phyloP scores from a whole-genome alignment of 495 filamentous ascomycete genomes.

The Hypoxylon lienhwacheense region DNA sequence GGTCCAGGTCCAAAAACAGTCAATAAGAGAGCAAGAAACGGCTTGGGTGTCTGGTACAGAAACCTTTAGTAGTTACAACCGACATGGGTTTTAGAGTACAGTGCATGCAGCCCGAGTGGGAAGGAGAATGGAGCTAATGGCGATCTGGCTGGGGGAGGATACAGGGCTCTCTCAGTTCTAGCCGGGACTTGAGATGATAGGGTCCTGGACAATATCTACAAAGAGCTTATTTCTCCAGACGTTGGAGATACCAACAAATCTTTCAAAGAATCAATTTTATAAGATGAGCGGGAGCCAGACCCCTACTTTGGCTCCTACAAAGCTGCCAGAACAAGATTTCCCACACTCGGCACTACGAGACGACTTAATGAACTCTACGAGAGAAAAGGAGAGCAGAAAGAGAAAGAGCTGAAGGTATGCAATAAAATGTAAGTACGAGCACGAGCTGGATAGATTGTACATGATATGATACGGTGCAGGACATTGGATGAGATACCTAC shows the following conservation, averaged over 20 bases:
- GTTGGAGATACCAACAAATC: slow-evolving; percentile 14
- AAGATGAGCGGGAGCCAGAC: slow-evolving; percentile 6
- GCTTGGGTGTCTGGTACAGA: slow-evolving; percentile 47
- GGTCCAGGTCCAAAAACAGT: slow-evolving; percentile 41
- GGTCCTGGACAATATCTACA: slow-evolving; percentile 33
- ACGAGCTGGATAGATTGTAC: slow-evolving; percentile 24
- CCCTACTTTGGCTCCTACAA: slow-evolving; percentile 3
- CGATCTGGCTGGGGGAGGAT: slow-evolving; percentile 49
- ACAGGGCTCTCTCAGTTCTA: slow-evolving; percentile 38
- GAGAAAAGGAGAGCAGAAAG: slow-evolving; percentile 1
- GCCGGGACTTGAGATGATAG: slow-evolving; percentile 40
- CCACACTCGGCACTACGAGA: too few species aligned
- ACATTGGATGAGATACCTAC: slow-evolving; percentile 16
- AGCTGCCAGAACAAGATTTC: neutral
- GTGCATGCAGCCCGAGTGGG: slow-evolving; percentile 56
- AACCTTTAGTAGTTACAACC: slow-evolving; percentile 44
- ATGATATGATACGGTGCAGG: slow-evolving; percentile 20
- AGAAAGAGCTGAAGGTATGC: slow-evolving; percentile 14
- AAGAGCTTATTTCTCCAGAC: slow-evolving; percentile 19
- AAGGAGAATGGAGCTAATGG: slow-evolving; percentile 55
- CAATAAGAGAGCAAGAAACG: slow-evolving; percentile 40
- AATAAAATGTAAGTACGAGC: slow-evolving; percentile 17
- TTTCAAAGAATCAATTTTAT: slow-evolving; percentile 17
- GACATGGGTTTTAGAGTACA: slow-evolving; percentile 48
- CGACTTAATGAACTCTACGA: slow-evolving; percentile 5